A percentile compares a stretch with the other conserved stretches of the same genome.
Evolutionary conservation across 1,139 yeast genomes (phyloP).

Genomic region (Blastobotrys malaysiensis): DNA sequence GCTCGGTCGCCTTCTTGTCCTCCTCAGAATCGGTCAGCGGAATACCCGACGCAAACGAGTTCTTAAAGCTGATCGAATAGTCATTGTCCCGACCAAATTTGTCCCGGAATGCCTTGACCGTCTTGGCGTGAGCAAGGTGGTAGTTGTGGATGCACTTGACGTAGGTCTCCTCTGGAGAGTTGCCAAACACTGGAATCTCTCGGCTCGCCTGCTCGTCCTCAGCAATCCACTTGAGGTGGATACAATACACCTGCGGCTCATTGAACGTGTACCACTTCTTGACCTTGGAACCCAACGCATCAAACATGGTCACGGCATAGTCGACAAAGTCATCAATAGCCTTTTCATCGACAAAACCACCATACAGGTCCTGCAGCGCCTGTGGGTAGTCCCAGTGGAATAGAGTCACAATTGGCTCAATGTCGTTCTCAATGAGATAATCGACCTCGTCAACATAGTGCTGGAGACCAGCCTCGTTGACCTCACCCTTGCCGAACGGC

Average conservation of each 20-base stretch:
- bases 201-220: slow-evolving; percentile 16
- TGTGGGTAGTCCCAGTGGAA: slow-evolving; percentile 33
- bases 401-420: slow-evolving; percentile 32
- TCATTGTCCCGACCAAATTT: slow-evolving; percentile 22
- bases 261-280: slow-evolving; percentile 35
- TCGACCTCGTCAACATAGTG: slow-evolving; percentile 34
- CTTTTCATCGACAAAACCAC: slow-evolving; percentile 30
- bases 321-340: slow-evolving; percentile 34
- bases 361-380: slow-evolving; percentile 25
- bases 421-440: slow-evolving; percentile 28
- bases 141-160: slow-evolving; percentile 28
- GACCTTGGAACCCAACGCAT: slow-evolving; percentile 36
- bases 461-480: slow-evolving; percentile 30
- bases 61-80: slow-evolving; percentile 16
- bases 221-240: slow-evolving; percentile 19
- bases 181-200: slow-evolving; percentile 19
- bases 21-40: slow-evolving; percentile 12
- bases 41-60: slow-evolving; percentile 13
- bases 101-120: slow-evolving; percentile 32
- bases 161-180: slow-evolving; percentile 11
- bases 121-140: slow-evolving; percentile 30
- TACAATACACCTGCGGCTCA: slow-evolving; percentile 30
- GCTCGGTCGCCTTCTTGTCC: slow-evolving; percentile 28
- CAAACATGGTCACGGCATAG: slow-evolving; percentile 34
- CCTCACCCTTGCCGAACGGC: slow-evolving; percentile 29